phyloP scores from a whole-genome alignment of 2,329 filamentous ascomycete genomes.

The Ciborinia camelliae region DNA sequence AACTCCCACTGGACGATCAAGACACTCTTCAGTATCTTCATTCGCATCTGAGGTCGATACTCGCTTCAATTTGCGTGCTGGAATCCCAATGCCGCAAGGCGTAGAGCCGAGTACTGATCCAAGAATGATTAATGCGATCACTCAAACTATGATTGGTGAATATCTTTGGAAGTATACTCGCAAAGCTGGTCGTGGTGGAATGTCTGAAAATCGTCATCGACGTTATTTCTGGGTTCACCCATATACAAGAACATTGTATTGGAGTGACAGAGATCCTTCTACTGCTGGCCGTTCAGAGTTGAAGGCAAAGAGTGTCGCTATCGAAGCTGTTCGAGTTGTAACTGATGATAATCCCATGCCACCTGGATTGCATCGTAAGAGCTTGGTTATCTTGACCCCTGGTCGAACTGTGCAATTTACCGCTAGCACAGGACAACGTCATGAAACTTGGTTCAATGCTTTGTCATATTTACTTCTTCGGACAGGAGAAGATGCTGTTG shows the following conservation, averaged over 20 bases:
- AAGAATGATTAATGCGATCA: constrained; percentile 98
- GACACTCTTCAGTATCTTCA: constrained; percentile 86
- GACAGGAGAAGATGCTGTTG: constrained; percentile 59
- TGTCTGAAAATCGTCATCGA: constrained; percentile 85
- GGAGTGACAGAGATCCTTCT: constrained; percentile 87
- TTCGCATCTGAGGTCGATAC: constrained; percentile 93
- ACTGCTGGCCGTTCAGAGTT: constrained; percentile 73
- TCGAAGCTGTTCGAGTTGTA: constrained; percentile 85
- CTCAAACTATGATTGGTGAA: constrained; percentile 98
- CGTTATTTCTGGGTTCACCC: constrained; percentile 99
- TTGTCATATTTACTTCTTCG: constrained; percentile 87
- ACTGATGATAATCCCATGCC: constrained; percentile 94
- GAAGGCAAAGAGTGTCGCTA: constrained; percentile 82
- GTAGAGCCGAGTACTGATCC: constrained; percentile 78
- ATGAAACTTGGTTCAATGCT: constrained; percentile 98
- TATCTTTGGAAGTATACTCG: constrained; percentile 99
- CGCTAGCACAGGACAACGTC: constrained; percentile 85
- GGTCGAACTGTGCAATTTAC: constrained; percentile 91
- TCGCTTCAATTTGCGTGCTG: constrained; percentile 74
- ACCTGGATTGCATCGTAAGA: constrained; percentile 91
- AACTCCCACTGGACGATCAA: constrained; percentile 44
- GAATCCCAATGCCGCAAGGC: constrained; percentile 52
- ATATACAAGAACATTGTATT: constrained; percentile 94
- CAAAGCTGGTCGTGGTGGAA: constrained; percentile 81
- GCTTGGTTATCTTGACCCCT: constrained; percentile 83